A percentile compares a stretch with the other conserved stretches of the same genome.
Evolutionary conservation across 192 early-diverging fungal genomes (phyloP).

Genomic region (Obelidium mucronatum): DNA sequence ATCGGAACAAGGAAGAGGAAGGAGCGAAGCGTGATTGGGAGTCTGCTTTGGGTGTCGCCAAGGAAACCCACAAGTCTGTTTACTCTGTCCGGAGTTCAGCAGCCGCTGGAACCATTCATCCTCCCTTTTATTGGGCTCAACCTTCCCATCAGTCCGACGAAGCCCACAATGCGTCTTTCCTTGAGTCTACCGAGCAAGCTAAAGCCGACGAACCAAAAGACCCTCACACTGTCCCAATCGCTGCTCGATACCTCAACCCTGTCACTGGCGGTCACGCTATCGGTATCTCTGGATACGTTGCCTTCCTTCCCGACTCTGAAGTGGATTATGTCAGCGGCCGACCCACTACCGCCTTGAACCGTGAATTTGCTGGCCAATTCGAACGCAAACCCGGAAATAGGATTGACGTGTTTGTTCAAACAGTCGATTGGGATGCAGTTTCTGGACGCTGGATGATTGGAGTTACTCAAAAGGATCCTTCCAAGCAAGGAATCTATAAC

Average conservation of each 20-base stretch:
- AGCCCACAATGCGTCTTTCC: neutral
- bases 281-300: constrained; percentile 29
- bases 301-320: constrained; percentile 25
- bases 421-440: constrained; percentile 8
- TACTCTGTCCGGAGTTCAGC: neutral
- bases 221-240: constrained; percentile 13
- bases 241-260: constrained; percentile 27
- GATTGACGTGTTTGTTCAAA: constrained; percentile 24
- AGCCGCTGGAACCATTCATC: neutral
- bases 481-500: neutral
- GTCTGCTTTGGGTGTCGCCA: constrained; percentile 10
- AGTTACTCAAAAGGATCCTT: constrained; percentile 29
- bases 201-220: neutral
- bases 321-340: neutral
- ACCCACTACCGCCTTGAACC: neutral
- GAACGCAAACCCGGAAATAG: constrained; percentile 13
- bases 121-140: constrained; percentile 28
- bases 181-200: neutral
- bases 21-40: constrained; percentile 3
- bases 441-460: constrained; percentile 24
- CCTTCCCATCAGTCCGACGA: too few relatives aligned
- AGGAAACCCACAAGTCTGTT: neutral
- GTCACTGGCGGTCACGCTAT: constrained; percentile 27
- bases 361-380: constrained; percentile 10
- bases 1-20: too few relatives aligned